Evolutionary conservation across 2,329 filamentous ascomycete genomes (phyloP), one percentile per base, ranked within the genome.

Genomic region (Ceratocystis variospora): DNA sequence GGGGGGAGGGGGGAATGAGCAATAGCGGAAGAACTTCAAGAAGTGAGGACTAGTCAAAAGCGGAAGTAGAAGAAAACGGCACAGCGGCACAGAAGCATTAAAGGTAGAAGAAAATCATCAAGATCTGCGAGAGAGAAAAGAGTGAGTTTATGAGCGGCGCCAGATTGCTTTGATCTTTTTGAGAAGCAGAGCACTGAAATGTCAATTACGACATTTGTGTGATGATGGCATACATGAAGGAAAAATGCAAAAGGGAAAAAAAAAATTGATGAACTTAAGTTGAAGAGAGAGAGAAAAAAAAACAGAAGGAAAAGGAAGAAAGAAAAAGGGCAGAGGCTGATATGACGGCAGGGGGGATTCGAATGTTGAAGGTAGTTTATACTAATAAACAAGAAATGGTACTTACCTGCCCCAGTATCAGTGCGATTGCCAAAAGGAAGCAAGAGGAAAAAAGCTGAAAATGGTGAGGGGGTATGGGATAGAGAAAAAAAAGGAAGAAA

Each of bases 301-400:
- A 44, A 15, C 17, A 62, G 5, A 10, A 46, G 3, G n/a, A 62
- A 3, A 45, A 45, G 45, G 61, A 61, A 31, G 15, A 61, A 19
- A 31, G n/a, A 61, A 46, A 62, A 45, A 61, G n/a, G 37, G 44
- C n/a, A 10, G 8, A 62, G 28, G 33, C 8, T 25, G 15, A 12
- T n/a, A 37, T 41, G 37, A 61, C 25, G 19, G 59, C 59, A 61
- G 37, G 59, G 33, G 33, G 37, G 37, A 61, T 19, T 41, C 59
- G 37, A 61, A 57, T 50, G 46, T 50, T 50, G 46, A 50, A 50
- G 46, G 46, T n/a, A 50, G 46, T 50, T 37, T 50, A 50, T 50
- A 62, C 31, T 12, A 41, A 45, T 2, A 46, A 37, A 61, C 28
- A 33, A 61, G 57, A 12, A 61, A 22, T 22, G 37, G 19, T 41